Base-by-base conservation (phyloP, 1,284 basidiomycete species). In the Ustilago tritici region DNA sequence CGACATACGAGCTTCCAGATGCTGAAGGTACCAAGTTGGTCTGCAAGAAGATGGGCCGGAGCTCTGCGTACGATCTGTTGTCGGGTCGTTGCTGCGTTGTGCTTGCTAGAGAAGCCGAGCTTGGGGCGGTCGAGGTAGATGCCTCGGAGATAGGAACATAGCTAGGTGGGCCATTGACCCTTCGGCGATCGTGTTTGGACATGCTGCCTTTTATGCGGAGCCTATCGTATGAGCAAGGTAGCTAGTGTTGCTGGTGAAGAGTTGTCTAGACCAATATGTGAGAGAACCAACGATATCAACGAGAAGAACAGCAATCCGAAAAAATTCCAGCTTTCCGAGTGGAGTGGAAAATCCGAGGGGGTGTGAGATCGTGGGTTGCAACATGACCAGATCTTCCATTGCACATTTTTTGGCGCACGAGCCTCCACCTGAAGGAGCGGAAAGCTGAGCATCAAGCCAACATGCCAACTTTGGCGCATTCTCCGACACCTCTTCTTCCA, bases 1-100 rank as follows among this genome's bases (percentile, higher is more conserved):
- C 96, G 76, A 98, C 92, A 84, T 98, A 99, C 11, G 94, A 94
- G 49, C 94, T 96, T 0, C 96, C 96, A 82, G 95, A 95, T 1
- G 96, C 95, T 87, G 96, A 95, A 66, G 89, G 93, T 57, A 97
- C 93, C 9, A 98, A 88, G 4, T 95, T 94, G 19, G 94, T 91
- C 85, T 95, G 77, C 8, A 77, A 91, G 54, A 98, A 88, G 87
- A 94, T 95, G 34, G 79, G 70, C 10, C 70, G 36, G 2, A 64
- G 55, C 31, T 79, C 70, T 12, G 73, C 35, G 23, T 61, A 65
- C 6, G 60, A 28, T 6, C 73, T 35, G 2, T 69, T 69, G 50
- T 76, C 70, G 3, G 70, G 63, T 19, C 74, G 56, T 23, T 60
- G 62, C 31, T 58, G 57, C 11, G 66, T 58, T 7, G 70, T 68